phyloP scores from a whole-genome alignment of 1,284 basidiomycete genomes.

The Earliella scabrosa region DNA sequence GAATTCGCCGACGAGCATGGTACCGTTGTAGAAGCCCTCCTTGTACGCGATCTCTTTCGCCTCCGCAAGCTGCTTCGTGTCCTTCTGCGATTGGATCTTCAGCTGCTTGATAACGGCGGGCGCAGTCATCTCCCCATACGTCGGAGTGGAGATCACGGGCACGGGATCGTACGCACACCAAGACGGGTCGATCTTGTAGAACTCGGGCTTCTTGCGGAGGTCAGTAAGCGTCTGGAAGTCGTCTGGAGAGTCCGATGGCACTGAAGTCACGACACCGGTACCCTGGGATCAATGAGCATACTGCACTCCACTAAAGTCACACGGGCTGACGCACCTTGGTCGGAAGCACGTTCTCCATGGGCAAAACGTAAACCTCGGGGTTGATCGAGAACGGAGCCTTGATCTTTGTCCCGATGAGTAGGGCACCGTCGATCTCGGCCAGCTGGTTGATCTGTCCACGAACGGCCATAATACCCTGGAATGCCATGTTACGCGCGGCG shows the following conservation, averaged over 20 bases:
- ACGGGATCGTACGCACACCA: constrained; percentile 91
- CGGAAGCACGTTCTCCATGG: constrained; percentile 96
- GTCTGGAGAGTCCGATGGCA: constrained; percentile 98
- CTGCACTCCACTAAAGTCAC: no score
- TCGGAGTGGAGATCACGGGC: constrained; percentile 87
- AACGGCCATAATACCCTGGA: constrained; percentile 81
- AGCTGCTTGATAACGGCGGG: constrained; percentile 87
- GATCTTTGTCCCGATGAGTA: constrained; percentile 90
- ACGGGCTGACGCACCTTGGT: constrained; percentile 69
- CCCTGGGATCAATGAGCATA: constrained; percentile 54
- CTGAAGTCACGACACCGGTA: constrained; percentile 98
- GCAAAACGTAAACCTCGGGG: constrained; percentile 92
- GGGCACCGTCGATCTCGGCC: constrained; percentile 76
- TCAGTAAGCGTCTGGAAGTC: constrained; percentile 93
- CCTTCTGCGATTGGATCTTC: constrained; percentile 97
- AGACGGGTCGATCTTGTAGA: constrained; percentile 92
- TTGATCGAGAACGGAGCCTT: constrained; percentile 86
- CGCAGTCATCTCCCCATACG: constrained; percentile 93
- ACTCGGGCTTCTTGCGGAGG: constrained; percentile 95
- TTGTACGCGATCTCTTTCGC: constrained; percentile 99
- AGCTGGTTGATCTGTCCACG: constrained; percentile 79
- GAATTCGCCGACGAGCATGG: constrained; percentile 89
- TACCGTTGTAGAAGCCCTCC: constrained; percentile 96
- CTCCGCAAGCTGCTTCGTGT: constrained; percentile 90
- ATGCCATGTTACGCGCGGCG: constrained; percentile 97